Percentiles rank a stretch among this genome's conserved stretches.
Evolutionary conservation across 768 basidiomycete genomes (phyloP).

Genomic region (Termitomyces sp.): DNA sequence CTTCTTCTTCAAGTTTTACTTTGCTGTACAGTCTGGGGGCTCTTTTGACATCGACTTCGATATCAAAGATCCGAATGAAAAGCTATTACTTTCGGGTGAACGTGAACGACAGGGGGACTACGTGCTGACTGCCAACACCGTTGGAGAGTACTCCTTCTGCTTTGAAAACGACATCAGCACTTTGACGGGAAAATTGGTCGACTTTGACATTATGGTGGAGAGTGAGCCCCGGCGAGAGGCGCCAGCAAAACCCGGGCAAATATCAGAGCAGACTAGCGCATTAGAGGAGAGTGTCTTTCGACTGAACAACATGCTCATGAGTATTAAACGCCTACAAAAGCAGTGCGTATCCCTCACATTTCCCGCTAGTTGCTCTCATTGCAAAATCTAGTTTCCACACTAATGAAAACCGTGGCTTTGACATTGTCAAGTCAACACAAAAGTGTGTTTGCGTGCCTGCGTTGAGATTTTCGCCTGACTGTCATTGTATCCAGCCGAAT

Average conservation of each 20-base stretch:
- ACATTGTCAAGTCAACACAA: conserved; percentile 85
- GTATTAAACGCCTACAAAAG: conserved; percentile 90
- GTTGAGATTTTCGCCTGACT: neutral
- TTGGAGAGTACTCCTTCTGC: conserved; percentile 93
- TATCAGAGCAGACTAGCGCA: conserved; percentile 87
- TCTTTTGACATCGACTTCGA: conserved; percentile 95
- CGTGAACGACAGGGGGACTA: conserved; percentile 96
- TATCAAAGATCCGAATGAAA: conserved; percentile 87
- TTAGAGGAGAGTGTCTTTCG: conserved; percentile 96
- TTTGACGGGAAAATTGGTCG: conserved; percentile 89
- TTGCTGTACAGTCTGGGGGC: conserved; percentile 97
- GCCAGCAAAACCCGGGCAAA: conserved; percentile 82
- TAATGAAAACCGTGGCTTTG: conserved; percentile 90
- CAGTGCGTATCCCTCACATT: conserved; percentile 51
- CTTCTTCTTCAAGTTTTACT: conserved; percentile 73
- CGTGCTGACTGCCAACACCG: conserved; percentile 88
- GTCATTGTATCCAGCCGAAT: conserved; percentile 50
- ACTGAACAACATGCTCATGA: conserved; percentile 80
- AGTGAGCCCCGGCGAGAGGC: conserved; percentile 89
- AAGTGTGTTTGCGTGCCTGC: conserved; percentile 39
- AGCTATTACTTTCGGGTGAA: conserved; percentile 79
- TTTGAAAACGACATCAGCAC: conserved; percentile 98
- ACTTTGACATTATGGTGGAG: conserved; percentile 98
- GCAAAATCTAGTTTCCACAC: conserved; percentile 74
- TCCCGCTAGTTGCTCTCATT: conserved; percentile 1